Evolutionary conservation across 2,329 filamentous ascomycete species (phyloP).

Genomic region (Emergomyces orientalis): DNA sequence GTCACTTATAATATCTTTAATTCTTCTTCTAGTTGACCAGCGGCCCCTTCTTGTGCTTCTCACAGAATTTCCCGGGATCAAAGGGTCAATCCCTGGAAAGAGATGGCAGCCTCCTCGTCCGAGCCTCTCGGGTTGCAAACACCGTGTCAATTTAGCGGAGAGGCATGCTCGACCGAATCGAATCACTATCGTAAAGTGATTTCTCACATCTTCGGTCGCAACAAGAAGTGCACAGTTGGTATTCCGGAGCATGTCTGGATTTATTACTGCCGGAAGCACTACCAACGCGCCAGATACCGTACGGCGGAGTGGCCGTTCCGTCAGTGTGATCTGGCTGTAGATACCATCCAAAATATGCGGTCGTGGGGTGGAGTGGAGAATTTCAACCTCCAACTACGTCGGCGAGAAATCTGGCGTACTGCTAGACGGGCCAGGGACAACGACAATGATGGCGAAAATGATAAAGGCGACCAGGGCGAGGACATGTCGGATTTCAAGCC

Average conservation of each 20-base stretch:
- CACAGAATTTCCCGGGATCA: neutral
- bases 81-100: neutral
- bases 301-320: conserved; percentile 48
- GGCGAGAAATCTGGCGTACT: conserved; percentile 43
- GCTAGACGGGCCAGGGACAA: neutral
- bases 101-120: neutral
- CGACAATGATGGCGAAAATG: neutral
- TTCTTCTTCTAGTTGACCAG: neutral
- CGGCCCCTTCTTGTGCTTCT: neutral
- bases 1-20: neutral
- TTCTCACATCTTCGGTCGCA: conserved; percentile 73
- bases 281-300: conserved; percentile 66
- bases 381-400: conserved; percentile 56
- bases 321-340: conserved; percentile 55
- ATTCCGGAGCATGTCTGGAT: conserved; percentile 65
- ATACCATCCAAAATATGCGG: conserved; percentile 54
- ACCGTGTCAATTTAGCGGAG: conserved; percentile 17
- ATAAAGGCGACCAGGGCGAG: neutral
- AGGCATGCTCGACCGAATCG: conserved; percentile 20
- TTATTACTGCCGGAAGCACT: conserved; percentile 71
- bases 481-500: neutral
- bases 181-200: conserved; percentile 61
- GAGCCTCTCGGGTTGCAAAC: neutral
- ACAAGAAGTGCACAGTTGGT: conserved; percentile 64
- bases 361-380: conserved; percentile 51